These are phyloP conservation scores for Rhodamnia rubescens DNA, from an alignment of 345 rosid genomes.

Conservation along the genomic window DNA sequence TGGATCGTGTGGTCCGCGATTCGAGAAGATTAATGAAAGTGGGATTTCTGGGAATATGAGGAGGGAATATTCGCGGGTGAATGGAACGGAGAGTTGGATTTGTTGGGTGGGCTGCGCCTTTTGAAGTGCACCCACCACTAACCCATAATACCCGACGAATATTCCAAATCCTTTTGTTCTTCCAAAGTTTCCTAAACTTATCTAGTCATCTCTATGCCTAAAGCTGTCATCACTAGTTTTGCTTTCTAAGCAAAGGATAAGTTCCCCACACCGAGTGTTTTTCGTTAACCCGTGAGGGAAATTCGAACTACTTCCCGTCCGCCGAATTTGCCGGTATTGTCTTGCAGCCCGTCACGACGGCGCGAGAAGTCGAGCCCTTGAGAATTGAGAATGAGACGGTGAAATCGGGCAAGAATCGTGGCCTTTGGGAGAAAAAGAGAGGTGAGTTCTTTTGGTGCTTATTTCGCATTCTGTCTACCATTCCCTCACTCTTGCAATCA, in stretches of 20 bases:
- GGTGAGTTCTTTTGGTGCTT: background rate
- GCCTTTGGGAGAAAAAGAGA: background rate
- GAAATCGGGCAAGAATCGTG: background rate
- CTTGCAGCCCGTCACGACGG: background rate
- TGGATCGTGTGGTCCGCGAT: no score
- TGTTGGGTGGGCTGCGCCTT: background rate
- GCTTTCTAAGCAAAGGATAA: background rate
- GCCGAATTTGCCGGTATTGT: background rate
- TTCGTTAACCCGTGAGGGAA: background rate
- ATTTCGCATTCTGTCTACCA: background rate
- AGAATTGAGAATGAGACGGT: background rate
- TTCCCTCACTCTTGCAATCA: background rate
- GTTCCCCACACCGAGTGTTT: background rate
- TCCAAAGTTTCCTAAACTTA: background rate
- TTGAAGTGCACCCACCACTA: background rate
- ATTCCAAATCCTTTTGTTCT: background rate
- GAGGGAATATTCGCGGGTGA: background rate
- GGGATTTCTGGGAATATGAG: background rate
- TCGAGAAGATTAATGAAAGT: background rate
- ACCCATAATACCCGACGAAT: background rate
- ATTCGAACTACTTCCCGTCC: background rate
- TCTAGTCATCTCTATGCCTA: accelerated
- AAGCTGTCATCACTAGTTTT: background rate
- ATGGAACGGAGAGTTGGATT: background rate
- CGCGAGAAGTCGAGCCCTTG: background rate